Evolutionary conservation across 2,329 filamentous ascomycete genomes (phyloP).

Genomic region (Epicoccum nigrum): DNA sequence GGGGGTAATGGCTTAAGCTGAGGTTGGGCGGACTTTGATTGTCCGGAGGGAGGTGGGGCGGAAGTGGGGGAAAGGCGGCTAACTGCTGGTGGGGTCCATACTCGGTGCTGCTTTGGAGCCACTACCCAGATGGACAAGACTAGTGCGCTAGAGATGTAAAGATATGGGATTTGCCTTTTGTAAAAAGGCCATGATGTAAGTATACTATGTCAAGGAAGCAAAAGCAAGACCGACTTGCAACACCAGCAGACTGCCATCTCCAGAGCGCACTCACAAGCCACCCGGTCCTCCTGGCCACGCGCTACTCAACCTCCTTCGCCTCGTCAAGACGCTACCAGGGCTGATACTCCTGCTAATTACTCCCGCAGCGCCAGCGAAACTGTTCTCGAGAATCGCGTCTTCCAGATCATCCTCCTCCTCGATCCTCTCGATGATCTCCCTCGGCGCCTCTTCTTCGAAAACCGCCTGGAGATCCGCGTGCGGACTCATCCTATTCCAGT

Average conservation of each 20-base stretch:
- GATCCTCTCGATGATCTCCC: conserved; percentile 55
- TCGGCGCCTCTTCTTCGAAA: conserved; percentile 73
- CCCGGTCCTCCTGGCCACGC: conserved; percentile 36
- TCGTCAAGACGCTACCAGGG: conserved; percentile 37
- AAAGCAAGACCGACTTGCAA: too few species aligned
- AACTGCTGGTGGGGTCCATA: neutral
- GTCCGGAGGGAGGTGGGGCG: conserved; percentile 6
- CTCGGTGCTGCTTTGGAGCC: neutral
- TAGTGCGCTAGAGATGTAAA: too few species aligned
- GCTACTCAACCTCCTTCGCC: conserved; percentile 44
- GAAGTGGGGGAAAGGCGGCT: neutral
- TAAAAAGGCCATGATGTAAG: too few species aligned
- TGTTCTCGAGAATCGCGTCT: conserved; percentile 52
- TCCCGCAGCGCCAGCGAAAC: conserved; percentile 35
- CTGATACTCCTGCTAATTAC: conserved; percentile 37
- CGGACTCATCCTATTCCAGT: conserved; percentile 68
- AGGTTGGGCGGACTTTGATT: conserved; percentile 6
- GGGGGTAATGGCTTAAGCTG: conserved; percentile 15
- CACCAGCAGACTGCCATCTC: too few species aligned
- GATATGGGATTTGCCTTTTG: too few species aligned
- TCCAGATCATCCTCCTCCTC: conserved; percentile 58
- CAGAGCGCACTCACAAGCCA: too few species aligned
- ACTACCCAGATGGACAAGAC: too few species aligned
- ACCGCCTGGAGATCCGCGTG: conserved; percentile 75
- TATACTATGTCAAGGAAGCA: too few species aligned